Evolutionary conservation across 768 basidiomycete species (phyloP).

Genomic region (Mycena belliarum): DNA sequence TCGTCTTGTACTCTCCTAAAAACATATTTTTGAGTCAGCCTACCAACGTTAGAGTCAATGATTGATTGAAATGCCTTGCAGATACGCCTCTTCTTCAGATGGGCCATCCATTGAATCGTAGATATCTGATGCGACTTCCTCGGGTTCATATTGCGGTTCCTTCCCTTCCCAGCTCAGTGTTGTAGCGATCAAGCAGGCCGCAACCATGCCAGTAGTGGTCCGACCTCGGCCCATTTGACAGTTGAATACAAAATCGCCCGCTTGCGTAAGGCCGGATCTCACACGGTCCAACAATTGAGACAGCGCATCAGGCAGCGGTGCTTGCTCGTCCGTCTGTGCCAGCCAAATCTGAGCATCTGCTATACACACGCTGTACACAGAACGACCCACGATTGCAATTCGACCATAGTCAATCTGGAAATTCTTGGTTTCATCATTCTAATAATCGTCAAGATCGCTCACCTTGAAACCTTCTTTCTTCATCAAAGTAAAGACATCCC

Average conservation of each 20-base stretch:
- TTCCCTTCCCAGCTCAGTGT: conserved; percentile 58
- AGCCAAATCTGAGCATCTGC: conserved; percentile 8
- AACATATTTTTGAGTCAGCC: background rate
- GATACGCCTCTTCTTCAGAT: conserved; percentile 86
- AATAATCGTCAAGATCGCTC: too few relatives aligned
- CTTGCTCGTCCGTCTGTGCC: conserved; percentile 90
- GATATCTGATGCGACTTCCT: conserved; percentile 36
- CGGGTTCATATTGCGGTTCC: conserved; percentile 37
- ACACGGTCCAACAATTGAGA: conserved; percentile 78
- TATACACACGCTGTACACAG: background rate
- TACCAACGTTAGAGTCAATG: background rate
- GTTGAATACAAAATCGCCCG: conserved; percentile 88
- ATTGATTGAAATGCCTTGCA: conserved; percentile 58
- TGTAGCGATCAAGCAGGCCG: conserved; percentile 83
- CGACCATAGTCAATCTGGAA: conserved; percentile 87
- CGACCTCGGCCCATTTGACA: conserved; percentile 94
- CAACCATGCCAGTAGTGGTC: conserved; percentile 96
- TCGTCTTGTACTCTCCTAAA: conserved; percentile 97
- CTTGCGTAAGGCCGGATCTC: conserved; percentile 51
- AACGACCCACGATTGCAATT: conserved; percentile 76
- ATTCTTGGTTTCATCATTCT: background rate
- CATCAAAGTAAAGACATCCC: conserved; percentile 79
- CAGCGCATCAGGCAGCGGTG: conserved; percentile 87
- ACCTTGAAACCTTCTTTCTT: conserved; percentile 78
- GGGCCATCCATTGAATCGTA: conserved; percentile 80